Base-by-base conservation (phyloP, 1,139 yeast species). In the Blastobotrys elegans region DNA sequence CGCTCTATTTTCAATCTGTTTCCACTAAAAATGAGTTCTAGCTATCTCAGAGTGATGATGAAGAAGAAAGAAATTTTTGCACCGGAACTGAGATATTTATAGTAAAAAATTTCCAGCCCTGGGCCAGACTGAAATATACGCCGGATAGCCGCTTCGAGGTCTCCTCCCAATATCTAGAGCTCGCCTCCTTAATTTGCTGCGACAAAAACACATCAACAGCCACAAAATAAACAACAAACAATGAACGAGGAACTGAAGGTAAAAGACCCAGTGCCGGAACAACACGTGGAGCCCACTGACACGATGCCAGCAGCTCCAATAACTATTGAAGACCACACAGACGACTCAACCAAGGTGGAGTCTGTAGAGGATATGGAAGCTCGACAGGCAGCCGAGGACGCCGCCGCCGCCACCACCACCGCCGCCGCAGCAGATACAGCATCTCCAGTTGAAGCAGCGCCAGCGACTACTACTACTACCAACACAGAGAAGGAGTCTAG, bases 21-120 rank as follows among this genome's bases (percentile, higher is more conserved):
- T 47, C 18, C 63, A 53, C 67, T 67, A 67, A 68, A 68, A 70
- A 65, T 67, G 76, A 76, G 83, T 78, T 78, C 83, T 77, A 77
- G 69, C 79, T 45, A 50, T 22, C 45, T 65, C 58, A 74, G 82
- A 77, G 82, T 77, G 56, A 60, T 52, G 55, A 48, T 31, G 48
- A 47, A 46, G 53, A 48, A 39, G 44, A 42, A 40, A 38, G 30
- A 30, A 39, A 39, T 6, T 29, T 39, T 29, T 27, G 27, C n/a
- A n/a, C n/a, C n/a, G n/a, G 16, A 40, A 18, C 18, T 13, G 16
- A 21, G 21, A 34, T 8, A 18, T 11, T 4, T n/a, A 11, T 6
- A 24, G 20, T 8, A 3, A 21, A 35, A 35, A 35, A 4, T 37
- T 37, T 21, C 10, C 27, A 6, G 17, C 13, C 21, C 16, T 2